These are phyloP conservation scores for Myxozyma udenii DNA, from an alignment of 805 yeast genomes.

Conservation along the genomic window DNA sequence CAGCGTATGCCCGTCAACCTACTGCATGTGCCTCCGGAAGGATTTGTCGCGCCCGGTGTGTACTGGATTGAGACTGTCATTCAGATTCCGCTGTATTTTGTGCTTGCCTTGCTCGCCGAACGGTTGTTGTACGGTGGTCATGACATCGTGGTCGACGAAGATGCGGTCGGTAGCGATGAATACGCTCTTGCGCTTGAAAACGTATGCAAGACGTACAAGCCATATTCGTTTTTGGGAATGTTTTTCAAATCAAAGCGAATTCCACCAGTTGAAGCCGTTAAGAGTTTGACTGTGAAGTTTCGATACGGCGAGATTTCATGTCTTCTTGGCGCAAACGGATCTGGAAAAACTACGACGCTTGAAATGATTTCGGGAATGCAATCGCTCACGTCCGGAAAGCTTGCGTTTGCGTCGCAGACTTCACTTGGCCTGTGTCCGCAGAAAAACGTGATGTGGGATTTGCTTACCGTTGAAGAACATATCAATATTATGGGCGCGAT, in stretches of 20 bases:
- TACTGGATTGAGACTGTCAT: constrained; percentile 18
- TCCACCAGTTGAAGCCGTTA: constrained; percentile 35
- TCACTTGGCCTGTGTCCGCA: constrained; percentile 41
- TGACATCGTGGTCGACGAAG: neutral
- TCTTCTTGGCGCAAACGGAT: constrained; percentile 40
- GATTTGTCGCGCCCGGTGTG: constrained; percentile 25
- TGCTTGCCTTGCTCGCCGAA: constrained; percentile 8
- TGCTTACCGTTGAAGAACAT: constrained; percentile 38
- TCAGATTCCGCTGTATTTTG: constrained; percentile 10
- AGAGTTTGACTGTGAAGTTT: constrained; percentile 32
- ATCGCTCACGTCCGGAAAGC: constrained; percentile 27
- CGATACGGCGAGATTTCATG: constrained; percentile 38
- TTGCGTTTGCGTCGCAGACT: constrained; percentile 30
- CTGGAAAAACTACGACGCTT: constrained; percentile 41
- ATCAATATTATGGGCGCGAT: constrained; percentile 35
- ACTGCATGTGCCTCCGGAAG: constrained; percentile 19
- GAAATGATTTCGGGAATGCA: constrained; percentile 38
- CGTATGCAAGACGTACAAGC: constrained; percentile 14
- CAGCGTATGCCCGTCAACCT: constrained; percentile 2
- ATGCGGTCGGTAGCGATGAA: neutral
- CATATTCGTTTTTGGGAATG: constrained; percentile 8
- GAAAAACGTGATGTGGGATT: constrained; percentile 40
- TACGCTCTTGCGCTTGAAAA: constrained; percentile 9
- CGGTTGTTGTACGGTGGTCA: constrained; percentile 8
- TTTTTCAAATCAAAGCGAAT: constrained; percentile 5